A percentile compares a stretch with the other conserved stretches of the same genome.
These are phyloP conservation scores for Tetrahymena borealis DNA, from an alignment of 73 alveolate species.

Conservation along the genomic window DNA sequence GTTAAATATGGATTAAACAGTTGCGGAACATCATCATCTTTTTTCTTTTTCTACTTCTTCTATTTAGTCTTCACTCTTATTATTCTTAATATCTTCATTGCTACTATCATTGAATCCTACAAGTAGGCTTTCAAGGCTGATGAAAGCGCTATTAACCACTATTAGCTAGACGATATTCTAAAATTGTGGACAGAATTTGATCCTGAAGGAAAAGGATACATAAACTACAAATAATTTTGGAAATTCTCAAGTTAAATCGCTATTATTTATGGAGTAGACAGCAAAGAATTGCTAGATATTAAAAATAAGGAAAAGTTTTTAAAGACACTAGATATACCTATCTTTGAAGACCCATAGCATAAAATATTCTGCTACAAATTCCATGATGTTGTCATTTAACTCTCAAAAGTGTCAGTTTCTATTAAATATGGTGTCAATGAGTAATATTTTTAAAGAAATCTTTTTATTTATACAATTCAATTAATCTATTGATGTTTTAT, in stretches of 20 bases:
- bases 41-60: conserved; percentile 3
- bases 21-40: conserved; percentile 33
- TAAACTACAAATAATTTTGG: conserved; percentile 40
- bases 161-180: conserved; percentile 30
- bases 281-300: conserved; percentile 32
- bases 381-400: conserved; percentile 30
- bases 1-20: conserved; percentile 16
- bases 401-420: conserved; percentile 30
- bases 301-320: conserved; percentile 22
- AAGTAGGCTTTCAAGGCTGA: conserved; percentile 29
- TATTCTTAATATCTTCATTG: conserved; percentile 22
- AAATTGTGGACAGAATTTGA: conserved; percentile 34
- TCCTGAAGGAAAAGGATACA: conserved; percentile 35
- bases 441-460: neutral
- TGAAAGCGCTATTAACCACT: conserved; percentile 34
- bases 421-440: conserved; percentile 36
- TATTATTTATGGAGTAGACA: conserved; percentile 25
- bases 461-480: neutral
- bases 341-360: conserved; percentile 8
- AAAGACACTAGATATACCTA: conserved; percentile 18
- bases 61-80: conserved; percentile 23
- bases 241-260: conserved; percentile 39
- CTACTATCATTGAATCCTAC: conserved; percentile 28
- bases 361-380: conserved; percentile 33
- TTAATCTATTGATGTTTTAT: neutral